Base-by-base conservation (phyloP, 1,284 basidiomycete species). In the Fomitiporia mediterranea region DNA sequence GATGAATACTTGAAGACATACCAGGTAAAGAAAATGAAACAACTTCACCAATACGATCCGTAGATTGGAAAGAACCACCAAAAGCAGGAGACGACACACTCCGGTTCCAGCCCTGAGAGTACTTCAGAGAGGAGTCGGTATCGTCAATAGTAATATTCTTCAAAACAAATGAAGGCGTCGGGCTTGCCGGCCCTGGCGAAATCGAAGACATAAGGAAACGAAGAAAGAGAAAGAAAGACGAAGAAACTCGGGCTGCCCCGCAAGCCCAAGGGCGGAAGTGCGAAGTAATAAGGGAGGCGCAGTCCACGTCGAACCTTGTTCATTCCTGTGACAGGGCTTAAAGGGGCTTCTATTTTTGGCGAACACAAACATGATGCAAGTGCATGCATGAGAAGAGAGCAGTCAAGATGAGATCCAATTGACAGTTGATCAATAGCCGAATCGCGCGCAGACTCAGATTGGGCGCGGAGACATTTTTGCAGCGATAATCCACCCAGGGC, bases 131-230 rank as follows among this genome's bases (percentile, higher is more conserved):
- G 42, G 57, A 52, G 53, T 55, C 57, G 53, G 28, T 51, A 37
- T 59, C 57, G 57, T 59, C 57, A 42, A 59, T 27, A 25, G 57
- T 59, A 17, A 59, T 23, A 30, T 59, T 59, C 34, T 46, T 51
- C 30, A 59, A 25, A 47, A 51, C 32, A 48, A 51, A 59, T 23
- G 53, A 59, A 37, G 49, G 43, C 25, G 50, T 39, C 25, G 50
- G 19, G 25, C 23, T 13, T 19, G 43, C 19, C 9, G 51, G 27
- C 28, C 23, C 25, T 34, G 48, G 37, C 11, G 50, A 52, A 59
- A 55, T 38, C 37, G 42, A 51, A 56, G 34, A 47, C 48, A 52
- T 59, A 19, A 47, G 7, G 27, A 23, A 21, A 9, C 3, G 11
- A 19, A 39, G 37, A 13, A 5, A 43, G 27, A 23, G 27, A 15